Conservation (phyloP, 148 eudicot species). For the Fallopia convolvulus region DNA sequence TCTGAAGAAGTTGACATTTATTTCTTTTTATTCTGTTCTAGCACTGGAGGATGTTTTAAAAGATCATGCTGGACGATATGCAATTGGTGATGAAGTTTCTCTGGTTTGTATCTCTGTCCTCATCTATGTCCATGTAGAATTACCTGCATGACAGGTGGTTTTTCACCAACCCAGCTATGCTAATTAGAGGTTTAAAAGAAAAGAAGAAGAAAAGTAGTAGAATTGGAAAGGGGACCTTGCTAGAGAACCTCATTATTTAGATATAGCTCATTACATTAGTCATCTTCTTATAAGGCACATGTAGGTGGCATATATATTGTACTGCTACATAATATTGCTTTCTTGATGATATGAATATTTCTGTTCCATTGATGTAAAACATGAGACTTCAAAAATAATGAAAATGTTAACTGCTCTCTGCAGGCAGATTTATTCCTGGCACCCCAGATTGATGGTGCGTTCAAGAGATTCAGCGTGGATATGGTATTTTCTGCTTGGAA, state of each 20-base stretch:
- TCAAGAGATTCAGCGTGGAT: slow-evolving; percentile 58
- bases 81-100: slow-evolving; percentile 80
- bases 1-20: neutral
- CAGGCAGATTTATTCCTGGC: slow-evolving; percentile 89
- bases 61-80: slow-evolving; percentile 73
- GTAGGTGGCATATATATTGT: neutral
- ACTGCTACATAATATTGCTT: neutral
- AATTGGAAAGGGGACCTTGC: slow-evolving; percentile 1
- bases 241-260: neutral
- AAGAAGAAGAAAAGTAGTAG: neutral
- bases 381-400: slow-evolving; percentile 1
- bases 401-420: slow-evolving; percentile 11
- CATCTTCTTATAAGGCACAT: neutral
- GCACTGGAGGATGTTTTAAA: slow-evolving; percentile 73
- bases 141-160: neutral
- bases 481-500: slow-evolving; percentile 39
- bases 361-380: neutral
- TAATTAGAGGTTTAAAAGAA: neutral
- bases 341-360: neutral
- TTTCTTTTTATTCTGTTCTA: slow-evolving; percentile 21
- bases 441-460: slow-evolving; percentile 59
- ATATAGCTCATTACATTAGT: neutral
- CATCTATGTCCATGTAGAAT: neutral
- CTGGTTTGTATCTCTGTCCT: slow-evolving; percentile 40
- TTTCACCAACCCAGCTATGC: neutral